Evolutionary conservation across 495 filamentous ascomycete genomes (phyloP).

Genomic region (Venustampulla echinocandica): DNA sequence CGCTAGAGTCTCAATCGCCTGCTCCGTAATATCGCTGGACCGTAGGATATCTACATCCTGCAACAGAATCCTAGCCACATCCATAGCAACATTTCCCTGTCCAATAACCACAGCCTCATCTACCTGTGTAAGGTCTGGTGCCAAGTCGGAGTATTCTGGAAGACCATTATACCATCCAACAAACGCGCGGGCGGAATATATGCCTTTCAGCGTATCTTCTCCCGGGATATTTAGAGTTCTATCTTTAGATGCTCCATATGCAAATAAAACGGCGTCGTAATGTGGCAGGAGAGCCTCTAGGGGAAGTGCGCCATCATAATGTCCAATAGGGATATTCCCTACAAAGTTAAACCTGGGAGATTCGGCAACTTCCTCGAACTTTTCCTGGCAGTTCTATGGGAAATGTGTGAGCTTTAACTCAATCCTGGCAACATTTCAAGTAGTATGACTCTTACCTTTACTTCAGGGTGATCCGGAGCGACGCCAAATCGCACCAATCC

Average conservation of each 20-base stretch:
- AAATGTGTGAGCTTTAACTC: constrained; percentile 3
- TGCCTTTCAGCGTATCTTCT: constrained; percentile 60
- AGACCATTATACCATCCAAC: constrained; percentile 98
- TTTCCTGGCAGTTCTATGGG: constrained; percentile 84
- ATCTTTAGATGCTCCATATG: constrained; percentile 86
- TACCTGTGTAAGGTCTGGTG: constrained; percentile 64
- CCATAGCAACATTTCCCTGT: constrained; percentile 91
- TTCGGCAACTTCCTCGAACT: constrained; percentile 77
- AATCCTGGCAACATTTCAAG: neutral
- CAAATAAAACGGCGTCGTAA: constrained; percentile 87
- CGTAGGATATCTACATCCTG: constrained; percentile 59
- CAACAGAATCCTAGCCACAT: constrained; percentile 83
- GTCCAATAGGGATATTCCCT: constrained; percentile 78
- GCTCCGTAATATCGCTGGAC: constrained; percentile 79
- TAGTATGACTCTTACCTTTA: constrained; percentile 58
- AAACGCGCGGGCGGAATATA: constrained; percentile 86
- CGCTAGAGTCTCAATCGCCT: constrained; percentile 65
- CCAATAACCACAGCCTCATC: constrained; percentile 87
- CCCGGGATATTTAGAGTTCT: constrained; percentile 68
- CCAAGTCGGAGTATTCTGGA: constrained; percentile 69
- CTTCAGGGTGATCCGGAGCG: constrained; percentile 94
- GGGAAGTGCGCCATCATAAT: constrained; percentile 48
- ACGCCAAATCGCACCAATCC: constrained; percentile 90
- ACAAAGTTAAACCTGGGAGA: constrained; percentile 83
- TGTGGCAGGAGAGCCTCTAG: constrained; percentile 62